Percentiles rank a stretch among this genome's conserved stretches.
Evolutionary conservation across 2,329 filamentous ascomycete species (phyloP).

Genomic region (Septoria petroselini): DNA sequence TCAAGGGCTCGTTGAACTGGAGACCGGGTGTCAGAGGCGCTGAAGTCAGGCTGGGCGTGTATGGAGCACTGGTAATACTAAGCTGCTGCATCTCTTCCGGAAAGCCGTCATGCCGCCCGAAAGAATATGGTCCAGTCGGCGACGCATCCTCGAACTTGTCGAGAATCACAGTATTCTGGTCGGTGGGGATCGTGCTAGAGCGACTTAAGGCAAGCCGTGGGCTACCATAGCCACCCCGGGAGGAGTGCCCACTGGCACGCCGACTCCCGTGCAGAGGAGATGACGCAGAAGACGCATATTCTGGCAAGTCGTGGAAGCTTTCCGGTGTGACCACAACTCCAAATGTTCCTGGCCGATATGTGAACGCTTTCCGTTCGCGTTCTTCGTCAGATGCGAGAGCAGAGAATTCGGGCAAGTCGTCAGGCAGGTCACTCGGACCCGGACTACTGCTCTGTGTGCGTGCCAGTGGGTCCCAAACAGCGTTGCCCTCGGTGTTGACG

Average conservation of each 20-base stretch:
- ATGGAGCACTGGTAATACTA: constrained; percentile 26
- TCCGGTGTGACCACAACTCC: constrained; percentile 54
- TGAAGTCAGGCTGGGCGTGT: constrained; percentile 12
- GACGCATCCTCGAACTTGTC: constrained; percentile 49
- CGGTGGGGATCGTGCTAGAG: constrained; percentile 27
- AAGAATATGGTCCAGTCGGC: constrained; percentile 14
- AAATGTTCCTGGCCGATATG: constrained; percentile 53
- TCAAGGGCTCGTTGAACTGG: constrained; percentile 25
- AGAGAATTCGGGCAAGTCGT: constrained; percentile 55
- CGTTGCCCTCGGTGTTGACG: constrained; percentile 51
- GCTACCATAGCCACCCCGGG: constrained; percentile 17
- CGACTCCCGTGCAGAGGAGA: constrained; percentile 33
- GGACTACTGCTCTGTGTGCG: constrained; percentile 12
- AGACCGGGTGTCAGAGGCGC: constrained; percentile 18
- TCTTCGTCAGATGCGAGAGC: constrained; percentile 56
- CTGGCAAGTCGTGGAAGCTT: constrained; percentile 53
- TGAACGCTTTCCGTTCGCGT: constrained; percentile 55
- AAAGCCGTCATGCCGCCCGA: constrained; percentile 20
- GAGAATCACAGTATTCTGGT: constrained; percentile 52
- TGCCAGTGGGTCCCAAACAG: constrained; percentile 51
- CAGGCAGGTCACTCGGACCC: constrained; percentile 29
- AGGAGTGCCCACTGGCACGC: constrained; percentile 30
- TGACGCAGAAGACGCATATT: constrained; percentile 41
- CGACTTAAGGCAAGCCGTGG: constrained; percentile 11
- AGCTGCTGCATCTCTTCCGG: constrained; percentile 27